phyloP scores from a whole-genome alignment of 1,284 basidiomycete species.

The Rhizoctonia solani region DNA sequence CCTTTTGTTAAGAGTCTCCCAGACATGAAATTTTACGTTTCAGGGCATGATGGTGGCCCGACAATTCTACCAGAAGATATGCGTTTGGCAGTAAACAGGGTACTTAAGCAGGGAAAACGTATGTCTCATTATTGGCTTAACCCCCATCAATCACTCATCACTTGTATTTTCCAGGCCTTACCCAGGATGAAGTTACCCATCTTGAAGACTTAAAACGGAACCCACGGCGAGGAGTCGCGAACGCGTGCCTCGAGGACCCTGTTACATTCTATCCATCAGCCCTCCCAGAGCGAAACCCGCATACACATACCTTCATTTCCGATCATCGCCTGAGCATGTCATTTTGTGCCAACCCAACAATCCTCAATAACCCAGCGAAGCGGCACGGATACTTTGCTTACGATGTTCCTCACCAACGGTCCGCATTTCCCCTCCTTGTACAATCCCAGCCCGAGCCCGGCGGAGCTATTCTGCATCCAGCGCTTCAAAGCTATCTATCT shows the following conservation, averaged over 20 bases:
- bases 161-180: constrained; percentile 44
- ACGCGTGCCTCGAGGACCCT: constrained; percentile 44
- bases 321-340: constrained; percentile 53
- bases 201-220: constrained; percentile 47
- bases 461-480: constrained; percentile 45
- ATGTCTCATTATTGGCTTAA: constrained; percentile 39
- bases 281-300: constrained; percentile 20
- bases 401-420: constrained; percentile 43
- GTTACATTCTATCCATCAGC: constrained; percentile 41
- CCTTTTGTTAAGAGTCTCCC: constrained; percentile 37
- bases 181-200: constrained; percentile 45
- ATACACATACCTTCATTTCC: constrained; percentile 46
- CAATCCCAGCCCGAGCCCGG: constrained; percentile 42
- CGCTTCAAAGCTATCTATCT: constrained; percentile 45
- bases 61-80: constrained; percentile 49
- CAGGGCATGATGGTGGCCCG: constrained; percentile 48
- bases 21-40: constrained; percentile 41
- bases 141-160: background rate
- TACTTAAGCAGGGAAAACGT: constrained; percentile 47
- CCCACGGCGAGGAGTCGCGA: constrained; percentile 40
- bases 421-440: constrained; percentile 47
- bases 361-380: constrained; percentile 34
- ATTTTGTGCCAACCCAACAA: constrained; percentile 51
- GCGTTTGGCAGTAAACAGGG: constrained; percentile 46
- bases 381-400: constrained; percentile 43